phyloP scores from a whole-genome alignment of 495 filamentous ascomycete genomes.

The Penicillium silybi region DNA sequence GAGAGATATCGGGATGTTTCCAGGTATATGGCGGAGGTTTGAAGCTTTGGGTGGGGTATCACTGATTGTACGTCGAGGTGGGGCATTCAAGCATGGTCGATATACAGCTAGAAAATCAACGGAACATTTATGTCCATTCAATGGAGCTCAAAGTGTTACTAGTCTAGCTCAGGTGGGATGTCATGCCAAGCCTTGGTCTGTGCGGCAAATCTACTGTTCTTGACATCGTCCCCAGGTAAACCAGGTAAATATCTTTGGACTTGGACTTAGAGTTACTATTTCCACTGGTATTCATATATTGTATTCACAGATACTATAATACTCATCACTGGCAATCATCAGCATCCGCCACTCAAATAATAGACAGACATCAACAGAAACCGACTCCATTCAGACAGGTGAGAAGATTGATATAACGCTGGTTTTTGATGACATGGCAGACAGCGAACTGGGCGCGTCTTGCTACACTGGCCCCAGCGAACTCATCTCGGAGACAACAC shows the following conservation, averaged over 20 bases:
- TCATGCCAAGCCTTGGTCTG: conserved; percentile 43
- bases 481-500: conserved; percentile 39
- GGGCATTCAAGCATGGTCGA: not conserved
- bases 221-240: not conserved
- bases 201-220: conserved; percentile 18
- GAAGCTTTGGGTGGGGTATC: not conserved
- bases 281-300: not conserved
- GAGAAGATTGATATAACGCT: conserved; percentile 52
- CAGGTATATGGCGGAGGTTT: not conserved
- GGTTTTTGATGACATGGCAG: conserved; percentile 50
- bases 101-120: not conserved
- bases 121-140: not conserved
- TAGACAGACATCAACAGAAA: not conserved
- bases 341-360: conserved; percentile 10
- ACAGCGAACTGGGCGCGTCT: conserved; percentile 35
- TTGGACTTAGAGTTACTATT: not conserved
- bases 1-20: not conserved
- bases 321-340: conserved; percentile 1
- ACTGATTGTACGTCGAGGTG: not conserved
- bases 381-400: conserved; percentile 33
- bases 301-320: not conserved
- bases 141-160: not conserved
- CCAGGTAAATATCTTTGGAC: not conserved
- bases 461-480: conserved; percentile 57
- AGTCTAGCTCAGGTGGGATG: conserved; percentile 18